Conservation (phyloP, 441 rosid genomes). For the Arabidopsis lyrata region DNA sequence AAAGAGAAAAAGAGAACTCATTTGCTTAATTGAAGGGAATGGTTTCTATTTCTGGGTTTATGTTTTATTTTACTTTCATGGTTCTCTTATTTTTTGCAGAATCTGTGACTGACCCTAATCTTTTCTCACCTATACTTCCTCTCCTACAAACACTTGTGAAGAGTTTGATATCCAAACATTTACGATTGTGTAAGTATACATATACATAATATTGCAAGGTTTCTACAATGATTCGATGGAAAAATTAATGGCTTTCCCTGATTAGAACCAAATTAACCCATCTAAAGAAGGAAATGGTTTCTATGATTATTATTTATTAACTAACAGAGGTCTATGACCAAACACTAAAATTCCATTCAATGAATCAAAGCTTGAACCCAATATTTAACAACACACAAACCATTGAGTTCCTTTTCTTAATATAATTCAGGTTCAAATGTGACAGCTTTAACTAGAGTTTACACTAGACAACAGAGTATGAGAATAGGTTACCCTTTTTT, state of each 20-base stretch:
- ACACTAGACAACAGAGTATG: constrained; percentile 3
- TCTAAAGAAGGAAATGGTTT: constrained; percentile 28
- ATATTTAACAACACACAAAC: neutral
- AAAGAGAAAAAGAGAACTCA: constrained; percentile 24
- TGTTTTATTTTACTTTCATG: constrained; percentile 22
- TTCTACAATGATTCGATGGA: constrained; percentile 7
- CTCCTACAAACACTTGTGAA: constrained; percentile 47
- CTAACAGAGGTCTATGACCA: constrained; percentile 17
- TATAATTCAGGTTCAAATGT: neutral
- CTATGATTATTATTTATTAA: constrained; percentile 17
- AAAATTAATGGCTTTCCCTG: neutral
- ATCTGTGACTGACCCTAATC: constrained; percentile 42
- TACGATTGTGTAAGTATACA: neutral
- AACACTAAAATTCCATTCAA: constrained; percentile 14
- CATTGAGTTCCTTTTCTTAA: neutral
- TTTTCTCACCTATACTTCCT: constrained; percentile 47
- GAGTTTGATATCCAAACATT: constrained; percentile 27
- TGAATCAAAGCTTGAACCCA: constrained; percentile 23
- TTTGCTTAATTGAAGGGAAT: constrained; percentile 44
- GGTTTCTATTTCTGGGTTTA: constrained; percentile 37
- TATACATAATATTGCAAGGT: constrained; percentile 6
- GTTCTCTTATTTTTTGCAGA: constrained; percentile 32
- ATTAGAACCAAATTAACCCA: constrained; percentile 19
- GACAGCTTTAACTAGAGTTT: constrained; percentile 18
- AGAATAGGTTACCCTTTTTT: neutral